These are phyloP conservation scores for Starmerella khaoyaiensis DNA, from an alignment of 805 yeast species.

Conservation along the genomic window DNA sequence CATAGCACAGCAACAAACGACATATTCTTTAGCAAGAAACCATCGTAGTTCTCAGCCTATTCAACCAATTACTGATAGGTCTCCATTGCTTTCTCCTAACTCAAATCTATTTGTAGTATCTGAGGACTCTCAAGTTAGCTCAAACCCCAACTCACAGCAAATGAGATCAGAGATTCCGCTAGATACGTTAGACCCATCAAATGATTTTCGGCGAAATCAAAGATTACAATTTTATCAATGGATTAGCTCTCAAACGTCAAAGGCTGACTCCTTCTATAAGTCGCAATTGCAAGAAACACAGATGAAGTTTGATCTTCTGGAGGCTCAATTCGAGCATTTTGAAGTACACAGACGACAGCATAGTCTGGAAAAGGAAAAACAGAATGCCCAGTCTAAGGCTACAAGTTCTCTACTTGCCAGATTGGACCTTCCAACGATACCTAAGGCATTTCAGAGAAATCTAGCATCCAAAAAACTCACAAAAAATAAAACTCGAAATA, in stretches of 20 bases:
- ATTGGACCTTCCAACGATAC: conserved; percentile 18
- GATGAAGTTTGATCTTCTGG: conserved; percentile 46
- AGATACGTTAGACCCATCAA: too few relatives aligned
- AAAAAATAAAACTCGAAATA: conserved; percentile 1
- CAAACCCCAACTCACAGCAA: neutral
- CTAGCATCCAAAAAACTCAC: neutral
- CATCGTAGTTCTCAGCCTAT: neutral
- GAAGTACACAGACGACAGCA: conserved; percentile 33
- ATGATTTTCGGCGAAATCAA: conserved; percentile 24
- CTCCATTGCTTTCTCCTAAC: conserved; percentile 18
- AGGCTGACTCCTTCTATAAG: conserved; percentile 48
- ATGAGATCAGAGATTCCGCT: too few relatives aligned
- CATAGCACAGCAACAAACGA: neutral
- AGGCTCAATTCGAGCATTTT: conserved; percentile 51
- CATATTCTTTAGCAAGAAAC: neutral
- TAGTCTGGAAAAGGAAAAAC: conserved; percentile 4
- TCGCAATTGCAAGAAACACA: conserved; percentile 49
- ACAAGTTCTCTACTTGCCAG: conserved; percentile 5
- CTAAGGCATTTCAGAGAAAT: conserved; percentile 3
- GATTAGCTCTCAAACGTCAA: conserved; percentile 49
- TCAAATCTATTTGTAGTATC: conserved; percentile 4
- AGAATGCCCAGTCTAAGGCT: neutral
- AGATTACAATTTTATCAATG: conserved; percentile 43
- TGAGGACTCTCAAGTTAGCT: neutral
- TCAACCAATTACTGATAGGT: conserved; percentile 17